phyloP scores from a whole-genome alignment of 768 basidiomycete genomes.

The Suillus brevipes region DNA sequence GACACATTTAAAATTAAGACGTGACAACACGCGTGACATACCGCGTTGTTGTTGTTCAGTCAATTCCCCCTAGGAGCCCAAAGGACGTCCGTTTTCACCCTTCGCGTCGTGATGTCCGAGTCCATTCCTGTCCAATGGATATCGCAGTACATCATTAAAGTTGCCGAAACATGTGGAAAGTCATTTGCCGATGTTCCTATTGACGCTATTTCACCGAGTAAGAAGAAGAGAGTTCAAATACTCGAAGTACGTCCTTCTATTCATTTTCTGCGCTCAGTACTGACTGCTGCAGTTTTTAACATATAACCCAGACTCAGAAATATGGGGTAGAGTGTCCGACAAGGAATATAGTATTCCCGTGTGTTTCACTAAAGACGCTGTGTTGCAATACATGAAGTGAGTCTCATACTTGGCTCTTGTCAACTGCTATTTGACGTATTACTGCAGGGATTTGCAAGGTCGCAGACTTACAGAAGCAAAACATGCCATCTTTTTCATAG shows the following conservation, averaged over 20 bases:
- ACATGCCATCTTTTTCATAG: conserved; percentile 48
- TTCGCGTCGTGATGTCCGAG: conserved; percentile 34
- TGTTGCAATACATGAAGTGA: conserved; percentile 43
- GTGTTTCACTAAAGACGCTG: conserved; percentile 54
- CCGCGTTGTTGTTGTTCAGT: conserved; percentile 6
- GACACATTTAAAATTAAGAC: background rate
- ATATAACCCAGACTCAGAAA: conserved; percentile 42
- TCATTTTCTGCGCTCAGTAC: conserved; percentile 5
- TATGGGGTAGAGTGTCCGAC: conserved; percentile 71
- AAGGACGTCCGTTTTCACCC: background rate
- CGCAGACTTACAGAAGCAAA: conserved; percentile 46
- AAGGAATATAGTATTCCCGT: conserved; percentile 49
- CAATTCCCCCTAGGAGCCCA: background rate
- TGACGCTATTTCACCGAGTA: conserved; percentile 19
- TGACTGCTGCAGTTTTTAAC: conserved; percentile 52
- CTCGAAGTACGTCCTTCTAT: conserved; percentile 43
- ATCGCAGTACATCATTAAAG: conserved; percentile 45
- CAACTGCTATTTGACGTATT: conserved; percentile 6
- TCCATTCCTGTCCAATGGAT: conserved; percentile 55
- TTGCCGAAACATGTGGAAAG: conserved; percentile 54
- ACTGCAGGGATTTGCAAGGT: conserved; percentile 21
- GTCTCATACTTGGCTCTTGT: conserved; percentile 16
- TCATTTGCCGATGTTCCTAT: conserved; percentile 30
- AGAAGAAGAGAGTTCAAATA: conserved; percentile 58
- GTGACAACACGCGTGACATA: conserved; percentile 11